phyloP scores from a whole-genome alignment of 1,139 yeast genomes.

The Candida frijolesensis region DNA sequence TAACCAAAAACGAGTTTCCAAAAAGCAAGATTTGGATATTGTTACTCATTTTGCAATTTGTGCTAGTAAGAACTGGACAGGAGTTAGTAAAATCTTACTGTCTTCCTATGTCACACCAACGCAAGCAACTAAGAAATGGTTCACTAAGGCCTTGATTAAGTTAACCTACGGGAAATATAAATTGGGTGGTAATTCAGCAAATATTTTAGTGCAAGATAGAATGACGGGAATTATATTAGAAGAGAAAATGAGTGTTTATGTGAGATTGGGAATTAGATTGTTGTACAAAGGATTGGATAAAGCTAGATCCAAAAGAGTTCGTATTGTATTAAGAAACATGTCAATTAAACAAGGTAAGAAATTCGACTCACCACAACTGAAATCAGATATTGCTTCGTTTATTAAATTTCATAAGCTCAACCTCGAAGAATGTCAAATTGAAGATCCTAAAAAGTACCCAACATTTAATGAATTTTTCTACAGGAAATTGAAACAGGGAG shows the following conservation, averaged over 20 bases:
- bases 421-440: constrained; percentile 63
- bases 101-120: constrained; percentile 78
- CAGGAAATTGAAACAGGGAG: constrained; percentile 69
- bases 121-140: constrained; percentile 89
- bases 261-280: constrained; percentile 81
- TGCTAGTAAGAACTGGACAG: constrained; percentile 75
- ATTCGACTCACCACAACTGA: constrained; percentile 73
- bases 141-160: constrained; percentile 76
- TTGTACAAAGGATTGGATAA: constrained; percentile 73
- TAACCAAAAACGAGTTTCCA: constrained; percentile 57
- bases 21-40: constrained; percentile 63
- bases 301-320: constrained; percentile 57
- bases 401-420: constrained; percentile 80
- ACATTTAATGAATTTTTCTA: constrained; percentile 91
- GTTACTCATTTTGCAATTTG: constrained; percentile 89
- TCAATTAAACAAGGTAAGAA: constrained; percentile 83
- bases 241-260: constrained; percentile 90
- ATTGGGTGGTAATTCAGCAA: constrained; percentile 89
- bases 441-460: constrained; percentile 50
- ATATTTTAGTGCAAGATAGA: constrained; percentile 90
- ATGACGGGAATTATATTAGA: constrained; percentile 84
- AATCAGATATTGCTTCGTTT: constrained; percentile 70
- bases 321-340: constrained; percentile 59
- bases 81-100: constrained; percentile 64
- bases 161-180: constrained; percentile 86